Conservation (phyloP, 257 asterid species). For the Sherardia arvensis region DNA sequence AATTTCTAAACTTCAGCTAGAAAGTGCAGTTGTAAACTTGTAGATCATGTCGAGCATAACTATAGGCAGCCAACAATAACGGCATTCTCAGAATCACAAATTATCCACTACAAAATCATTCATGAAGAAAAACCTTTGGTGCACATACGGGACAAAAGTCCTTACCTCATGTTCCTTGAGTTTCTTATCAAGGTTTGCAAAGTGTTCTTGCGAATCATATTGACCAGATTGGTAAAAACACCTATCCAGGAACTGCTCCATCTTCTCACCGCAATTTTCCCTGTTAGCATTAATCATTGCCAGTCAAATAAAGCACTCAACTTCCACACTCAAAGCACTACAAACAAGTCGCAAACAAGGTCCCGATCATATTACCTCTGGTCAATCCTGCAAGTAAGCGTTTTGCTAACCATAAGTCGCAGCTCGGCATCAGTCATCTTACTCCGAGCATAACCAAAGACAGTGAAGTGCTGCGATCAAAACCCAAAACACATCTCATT, state of each 20-base stretch:
- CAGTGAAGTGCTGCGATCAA: conserved; percentile 67
- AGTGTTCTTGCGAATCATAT: conserved; percentile 67
- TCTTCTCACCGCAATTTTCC: conserved; percentile 89
- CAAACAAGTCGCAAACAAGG: conserved; percentile 4
- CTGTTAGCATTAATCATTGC: conserved; percentile 23
- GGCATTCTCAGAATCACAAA: neutral
- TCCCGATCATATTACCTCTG: conserved; percentile 64
- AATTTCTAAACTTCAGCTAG: neutral
- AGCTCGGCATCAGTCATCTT: conserved; percentile 93
- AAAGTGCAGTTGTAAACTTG: neutral
- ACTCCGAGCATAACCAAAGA: conserved; percentile 93
- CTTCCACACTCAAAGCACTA: neutral
- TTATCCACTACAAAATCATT: neutral
- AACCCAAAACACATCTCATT: neutral
- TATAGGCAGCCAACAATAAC: neutral
- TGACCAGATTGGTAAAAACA: conserved; percentile 92
- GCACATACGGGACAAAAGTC: neutral
- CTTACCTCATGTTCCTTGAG: conserved; percentile 87
- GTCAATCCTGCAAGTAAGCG: conserved; percentile 96
- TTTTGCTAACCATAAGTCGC: conserved; percentile 78
- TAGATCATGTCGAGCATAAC: neutral
- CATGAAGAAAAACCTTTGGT: neutral
- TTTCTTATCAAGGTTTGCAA: conserved; percentile 58
- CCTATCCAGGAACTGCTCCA: conserved; percentile 75
- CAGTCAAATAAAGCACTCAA: neutral